Percentiles rank a stretch among this genome's conserved stretches.
Evolutionary conservation across 2,329 filamentous ascomycete genomes (phyloP).

Genomic region (Lecanosticta acicola): DNA sequence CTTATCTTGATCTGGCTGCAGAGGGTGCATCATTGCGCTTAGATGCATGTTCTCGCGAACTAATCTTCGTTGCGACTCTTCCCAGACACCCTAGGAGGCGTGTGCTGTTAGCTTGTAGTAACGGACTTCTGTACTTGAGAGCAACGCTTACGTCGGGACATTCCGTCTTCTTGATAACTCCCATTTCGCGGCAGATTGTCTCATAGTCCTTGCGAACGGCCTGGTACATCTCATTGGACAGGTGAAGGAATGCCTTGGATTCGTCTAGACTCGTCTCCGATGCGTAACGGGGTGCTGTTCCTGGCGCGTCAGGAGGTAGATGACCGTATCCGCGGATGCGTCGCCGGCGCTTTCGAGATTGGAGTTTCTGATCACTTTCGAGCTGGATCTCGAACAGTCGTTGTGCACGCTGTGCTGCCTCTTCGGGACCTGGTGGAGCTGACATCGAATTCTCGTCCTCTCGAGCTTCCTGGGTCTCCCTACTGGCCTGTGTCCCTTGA

Average conservation of each 20-base stretch:
- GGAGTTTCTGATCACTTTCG: constrained; percentile 56
- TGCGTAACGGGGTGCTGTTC: constrained; percentile 63
- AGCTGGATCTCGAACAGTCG: constrained; percentile 32
- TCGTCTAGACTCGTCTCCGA: constrained; percentile 80
- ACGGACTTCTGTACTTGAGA: no score
- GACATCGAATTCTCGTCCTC: constrained; percentile 2
- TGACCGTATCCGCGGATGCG: constrained; percentile 64
- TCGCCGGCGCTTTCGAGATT: constrained; percentile 60
- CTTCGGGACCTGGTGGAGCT: constrained; percentile 14
- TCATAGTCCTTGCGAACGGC: constrained; percentile 62
- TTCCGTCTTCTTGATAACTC: constrained; percentile 68
- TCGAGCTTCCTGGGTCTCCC: constrained; percentile 1
- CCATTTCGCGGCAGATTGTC: constrained; percentile 61
- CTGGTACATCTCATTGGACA: constrained; percentile 60
- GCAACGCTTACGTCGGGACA: constrained; percentile 49
- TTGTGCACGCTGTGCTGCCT: constrained; percentile 19
- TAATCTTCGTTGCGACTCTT: constrained; percentile 61
- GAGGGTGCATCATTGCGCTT: constrained; percentile 52
- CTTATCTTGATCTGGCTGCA: constrained; percentile 53
- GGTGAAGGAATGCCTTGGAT: constrained; percentile 61
- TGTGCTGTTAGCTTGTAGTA: no score
- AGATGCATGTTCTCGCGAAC: constrained; percentile 61
- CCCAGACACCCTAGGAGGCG: constrained; percentile 59
- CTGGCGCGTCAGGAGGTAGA: constrained; percentile 60
- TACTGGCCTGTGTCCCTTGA: not conserved